A percentile compares a stretch with the other conserved stretches of the same genome.
Evolutionary conservation across 345 rosid genomes (phyloP).

Genomic region (Brassica incana): DNA sequence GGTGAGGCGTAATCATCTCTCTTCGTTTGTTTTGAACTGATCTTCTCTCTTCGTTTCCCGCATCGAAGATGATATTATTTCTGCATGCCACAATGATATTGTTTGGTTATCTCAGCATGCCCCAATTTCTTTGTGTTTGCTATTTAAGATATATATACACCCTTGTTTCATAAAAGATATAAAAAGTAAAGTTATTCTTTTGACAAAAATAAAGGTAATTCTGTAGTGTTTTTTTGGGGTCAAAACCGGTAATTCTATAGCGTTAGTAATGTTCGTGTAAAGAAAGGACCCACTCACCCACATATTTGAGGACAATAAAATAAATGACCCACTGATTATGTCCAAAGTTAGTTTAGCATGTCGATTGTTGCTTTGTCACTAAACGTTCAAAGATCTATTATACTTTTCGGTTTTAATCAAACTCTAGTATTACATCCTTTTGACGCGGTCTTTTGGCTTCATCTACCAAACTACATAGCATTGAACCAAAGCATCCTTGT

Average conservation of each 20-base stretch:
- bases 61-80: background rate
- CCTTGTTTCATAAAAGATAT: conserved; percentile 4
- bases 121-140: background rate
- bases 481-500: background rate
- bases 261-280: conserved; percentile 9
- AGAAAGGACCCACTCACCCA: conserved; percentile 8
- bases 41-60: background rate
- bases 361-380: conserved; percentile 13
- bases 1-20: conserved; percentile 26
- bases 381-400: background rate
- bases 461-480: conserved; percentile 11
- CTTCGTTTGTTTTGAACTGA: background rate
- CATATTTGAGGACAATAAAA: background rate
- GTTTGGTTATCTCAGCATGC: background rate
- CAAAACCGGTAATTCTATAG: background rate
- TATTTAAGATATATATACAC: background rate
- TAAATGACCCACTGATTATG: conserved; percentile 19
- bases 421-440: conserved; percentile 2
- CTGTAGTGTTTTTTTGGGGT: background rate
- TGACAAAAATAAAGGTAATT: conserved; percentile 15
- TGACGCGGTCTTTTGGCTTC: conserved; percentile 9
- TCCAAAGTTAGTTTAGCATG: no score
- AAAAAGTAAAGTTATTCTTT: conserved; percentile 15
- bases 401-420: background rate
- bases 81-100: background rate